Base-by-base conservation (phyloP, 2,329 filamentous ascomycete species). In the Fusarium marasasianum region DNA sequence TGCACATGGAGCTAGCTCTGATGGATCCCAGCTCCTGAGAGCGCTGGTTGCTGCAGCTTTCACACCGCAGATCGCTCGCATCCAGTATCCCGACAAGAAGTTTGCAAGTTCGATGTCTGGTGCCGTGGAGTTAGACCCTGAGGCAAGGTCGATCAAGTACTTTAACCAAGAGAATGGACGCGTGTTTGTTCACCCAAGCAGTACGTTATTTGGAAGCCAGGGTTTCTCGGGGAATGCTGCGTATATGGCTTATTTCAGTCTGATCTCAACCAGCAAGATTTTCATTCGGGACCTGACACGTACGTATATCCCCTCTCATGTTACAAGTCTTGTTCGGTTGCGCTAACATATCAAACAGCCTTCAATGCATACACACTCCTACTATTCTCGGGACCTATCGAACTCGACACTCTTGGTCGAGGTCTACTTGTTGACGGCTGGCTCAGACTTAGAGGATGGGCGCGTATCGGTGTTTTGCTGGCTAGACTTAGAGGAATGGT, bases 51-150 rank as follows among this genome's bases (percentile, higher is more conserved):
- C 92, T 8, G 92, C 91, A 8, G 91, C 93, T 7, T 94, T 94
- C 81, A 89, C 91, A 37, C 96, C 96, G 0, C 96, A 98, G 82
- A 91, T 98, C 73, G 95, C 95, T 20, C 91, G 95, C 60, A 98
- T 99, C 80, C 92, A 95, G 74, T 94, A 98, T 76, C 96, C 96
- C 0, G 94, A 98, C 83, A 97, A 97, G 86, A 98, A 98, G 82
- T 99, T 97, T 82, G 93, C 94, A 18, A 91, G 92, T 41, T 94
- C 94, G 6, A 90, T 97, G 72, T 94, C 94, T 2, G 96, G 96
- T 13, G 94, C 96, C 0, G 94, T 98, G 3, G 96, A 96, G 81
- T 87, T 98, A 12, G 96, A 99, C 80, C 96, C 96, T 0, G 96
- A 98, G 82, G 96, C 96, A 9, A 89, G 91, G 60, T 94, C 93